Evolutionary conservation across 2,329 filamentous ascomycete species (phyloP), one percentile per base, ranked within the genome.

Genomic region (Penicillium decumbens): DNA sequence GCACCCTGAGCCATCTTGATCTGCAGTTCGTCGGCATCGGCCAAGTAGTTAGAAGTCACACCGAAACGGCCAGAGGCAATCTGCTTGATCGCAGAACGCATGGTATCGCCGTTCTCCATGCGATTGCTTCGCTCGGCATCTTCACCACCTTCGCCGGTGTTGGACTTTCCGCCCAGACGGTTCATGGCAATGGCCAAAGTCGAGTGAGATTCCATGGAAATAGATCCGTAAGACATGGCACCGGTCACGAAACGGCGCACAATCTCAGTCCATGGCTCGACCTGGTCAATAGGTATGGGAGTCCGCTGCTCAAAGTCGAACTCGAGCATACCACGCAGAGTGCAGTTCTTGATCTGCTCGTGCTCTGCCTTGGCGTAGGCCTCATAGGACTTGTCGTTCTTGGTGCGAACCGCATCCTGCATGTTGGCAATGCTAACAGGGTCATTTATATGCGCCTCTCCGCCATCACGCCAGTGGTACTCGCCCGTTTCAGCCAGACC

Each of bases 1-100:
- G 92, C 92, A 69, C 92, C 92, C 75, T 97, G 92, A 8, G 92
- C 92, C 92, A 97, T 97, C 82, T 97, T 97, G 76, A 97, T 97
- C 72, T 97, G 92, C 40, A 97, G 78, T 75, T 97, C 91, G 65
- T 97, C 92, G 15, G 92, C 89, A 70, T 97, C 92, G 43, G 91
- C 89, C 13, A 97, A 82, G 69, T 96, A 97, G 68, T 89, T 88
- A 51, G 89, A 93, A 1, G 92, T 97, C 55, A 96, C 92, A 78
- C 92, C 92, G 65, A 97, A 97, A 65, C 92, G 88, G 56, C 92
- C 92, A 40, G 90, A 95, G 39, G 92, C 92, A 64, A 97, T 88
- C 76, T 97, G 92, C 77, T 97, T 97, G 73, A 97, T 97, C 45
- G 92, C 88, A 59, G 91, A 96, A 52, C 92, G 85, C 89, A 96